phyloP scores from a whole-genome alignment of 768 basidiomycete genomes.

The Rhodotorula kratochvilovae region DNA sequence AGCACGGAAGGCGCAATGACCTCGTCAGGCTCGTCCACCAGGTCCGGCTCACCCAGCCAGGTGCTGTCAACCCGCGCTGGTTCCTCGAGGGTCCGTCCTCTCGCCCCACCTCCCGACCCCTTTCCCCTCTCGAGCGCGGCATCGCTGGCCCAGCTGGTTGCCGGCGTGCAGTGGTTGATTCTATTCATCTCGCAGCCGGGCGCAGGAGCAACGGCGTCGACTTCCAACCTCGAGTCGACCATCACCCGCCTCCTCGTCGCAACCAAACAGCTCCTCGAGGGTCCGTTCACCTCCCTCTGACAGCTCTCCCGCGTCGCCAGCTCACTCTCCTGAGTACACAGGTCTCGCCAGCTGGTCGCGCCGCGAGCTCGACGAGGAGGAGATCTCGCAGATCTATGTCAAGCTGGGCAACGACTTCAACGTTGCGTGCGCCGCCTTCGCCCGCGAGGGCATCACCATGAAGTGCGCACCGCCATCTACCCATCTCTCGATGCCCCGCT shows the following conservation, averaged over 20 bases:
- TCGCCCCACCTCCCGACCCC: neutral
- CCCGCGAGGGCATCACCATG: slow-evolving; percentile 80
- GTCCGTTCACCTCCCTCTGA: slow-evolving; percentile 4
- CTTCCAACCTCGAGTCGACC: slow-evolving; percentile 63
- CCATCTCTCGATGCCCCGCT: neutral
- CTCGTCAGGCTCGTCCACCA: neutral
- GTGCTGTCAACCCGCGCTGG: neutral
- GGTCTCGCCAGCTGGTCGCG: slow-evolving; percentile 79
- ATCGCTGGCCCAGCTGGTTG: too few species aligned
- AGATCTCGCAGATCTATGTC: slow-evolving; percentile 96
- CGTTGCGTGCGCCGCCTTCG: slow-evolving; percentile 81
- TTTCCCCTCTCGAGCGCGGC: neutral
- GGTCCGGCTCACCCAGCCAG: neutral
- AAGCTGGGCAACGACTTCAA: slow-evolving; percentile 96
- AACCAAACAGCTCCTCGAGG: slow-evolving; percentile 87
- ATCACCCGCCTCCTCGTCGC: slow-evolving; percentile 89
- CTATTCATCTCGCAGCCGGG: neutral
- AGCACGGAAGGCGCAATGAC: neutral
- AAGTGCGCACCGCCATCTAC: slow-evolving; percentile 56
- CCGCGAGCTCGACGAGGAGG: slow-evolving; percentile 62
- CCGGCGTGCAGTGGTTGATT: too few species aligned
- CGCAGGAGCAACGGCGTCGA: neutral
- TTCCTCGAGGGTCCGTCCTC: neutral
- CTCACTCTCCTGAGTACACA: slow-evolving; percentile 1
- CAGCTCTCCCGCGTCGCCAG: neutral